Evolutionary conservation across 768 basidiomycete species (phyloP), one percentile per base, ranked within the genome.

Genomic region (Boletus rex-veris): DNA sequence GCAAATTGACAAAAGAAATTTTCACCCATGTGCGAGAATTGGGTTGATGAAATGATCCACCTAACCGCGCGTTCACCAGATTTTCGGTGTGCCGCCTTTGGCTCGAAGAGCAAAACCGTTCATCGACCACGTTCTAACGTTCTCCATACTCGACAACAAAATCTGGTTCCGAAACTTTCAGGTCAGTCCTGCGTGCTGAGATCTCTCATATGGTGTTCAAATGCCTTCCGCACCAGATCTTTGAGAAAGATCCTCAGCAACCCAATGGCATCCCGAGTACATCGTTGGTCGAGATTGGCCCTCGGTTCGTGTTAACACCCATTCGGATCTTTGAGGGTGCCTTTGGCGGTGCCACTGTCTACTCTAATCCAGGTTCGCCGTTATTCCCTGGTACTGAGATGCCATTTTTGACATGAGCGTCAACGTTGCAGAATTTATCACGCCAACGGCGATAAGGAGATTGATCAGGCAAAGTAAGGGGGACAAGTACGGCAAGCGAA

Each of bases 121-220:
- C 74, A 84, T 99, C 65, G 97, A 99, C 74, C 97, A 98, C 66
- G 85, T 99, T 68, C 80, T 98, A 58, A 94, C 93, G 37, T 98
- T 99, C 73, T 97, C 96, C 33, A 78, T 98, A 50, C 80, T 96
- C 30, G 97, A 99, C 77, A 80, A 82, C 65, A 98, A 97, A 71
- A 92, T 98, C 60, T 99, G 97, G 97, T 98, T 98, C 79, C 85
- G 97, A 60, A 98, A 98, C 73, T 99, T 89, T 77, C 97, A 99
- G 82, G 92, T 94, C 53, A 59, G 76, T 66, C 39, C 55, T 43
- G 35, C 24, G 15, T 41, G 36, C 26, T 36, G 30, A 43, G 36
- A 50, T 41, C 15, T 21, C 16, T 33, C 40, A 37, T 18, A 35
- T 19, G 14, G 40, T n/a, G 6, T 42, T 50, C 6, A 41, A 57